Conservation (phyloP, 257 asterid genomes). For the Pogostemon cablin region DNA sequence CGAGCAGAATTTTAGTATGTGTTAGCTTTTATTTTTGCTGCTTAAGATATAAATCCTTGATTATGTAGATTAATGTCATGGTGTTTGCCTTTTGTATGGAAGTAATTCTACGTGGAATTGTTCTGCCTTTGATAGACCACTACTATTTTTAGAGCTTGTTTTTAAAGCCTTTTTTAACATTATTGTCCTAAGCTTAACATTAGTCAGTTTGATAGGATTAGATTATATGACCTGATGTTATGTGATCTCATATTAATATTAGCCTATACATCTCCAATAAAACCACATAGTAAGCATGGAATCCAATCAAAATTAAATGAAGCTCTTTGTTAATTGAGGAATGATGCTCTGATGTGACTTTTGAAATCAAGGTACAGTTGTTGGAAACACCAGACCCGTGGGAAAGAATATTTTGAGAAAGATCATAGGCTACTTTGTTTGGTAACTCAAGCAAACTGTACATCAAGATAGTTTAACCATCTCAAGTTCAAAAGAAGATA, state of each 20-base stretch:
- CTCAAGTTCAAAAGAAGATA: background rate
- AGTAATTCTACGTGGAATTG: background rate
- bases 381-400: slow-evolving; percentile 3
- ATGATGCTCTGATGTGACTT: slow-evolving; percentile 8
- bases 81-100: background rate
- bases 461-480: slow-evolving; percentile 3
- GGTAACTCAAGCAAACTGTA: slow-evolving; percentile 2
- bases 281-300: background rate
- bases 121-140: slow-evolving; percentile 11
- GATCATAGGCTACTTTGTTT: background rate
- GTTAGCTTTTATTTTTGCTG: slow-evolving; percentile 11
- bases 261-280: background rate
- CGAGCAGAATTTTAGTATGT: background rate
- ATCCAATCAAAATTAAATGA: background rate
- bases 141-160: slow-evolving; percentile 10
- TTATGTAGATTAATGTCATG: slow-evolving; percentile 8
- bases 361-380: background rate
- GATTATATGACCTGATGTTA: background rate
- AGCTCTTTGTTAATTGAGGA: slow-evolving; percentile 1
- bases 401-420: background rate
- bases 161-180: background rate
- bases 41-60: slow-evolving; percentile 12
- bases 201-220: slow-evolving; percentile 18
- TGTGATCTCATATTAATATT: background rate
- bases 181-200: slow-evolving; percentile 12